Base-by-base conservation (phyloP, 257 asterid species). In the Primulina huaijiensis region DNA sequence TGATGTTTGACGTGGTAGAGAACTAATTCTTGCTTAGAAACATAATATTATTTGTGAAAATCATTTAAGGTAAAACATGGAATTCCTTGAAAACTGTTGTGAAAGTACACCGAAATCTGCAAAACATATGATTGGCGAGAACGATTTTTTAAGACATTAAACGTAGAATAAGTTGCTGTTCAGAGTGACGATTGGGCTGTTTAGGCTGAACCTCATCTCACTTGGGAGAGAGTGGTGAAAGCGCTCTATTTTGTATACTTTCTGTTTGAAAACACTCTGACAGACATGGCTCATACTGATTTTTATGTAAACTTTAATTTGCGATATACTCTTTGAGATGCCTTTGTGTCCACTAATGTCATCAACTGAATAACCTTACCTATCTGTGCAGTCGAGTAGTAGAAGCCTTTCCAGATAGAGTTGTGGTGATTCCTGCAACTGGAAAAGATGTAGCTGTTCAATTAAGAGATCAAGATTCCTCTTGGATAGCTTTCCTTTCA, bases 401-500 rank as follows among this genome's bases (percentile, higher is more conserved):
- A 74, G 94, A 87, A 84, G 94, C 97, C 57, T 81, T 81, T 62
- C 85, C 95, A 59, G 75, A 56, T 75, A 86, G 80, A 81, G 86
- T 80, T 53, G 73, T 92, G 68, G 97, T 89, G 72, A 68, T 90
- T 66, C 97, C 96, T 60, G 90, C 87, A 58, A 74, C 86, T 20
- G 95, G 95, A 75, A 81, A 81, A 74, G 93, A 87, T 64, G 60
- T 87, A 75, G 81, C 82, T 31, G 81, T 88, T 77, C 83, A 78
- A 62, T 76, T 92, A 72, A 82, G 98, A 78, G 43, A 63, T 75
- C 85, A 87, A 74, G 97, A 92, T 73, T 52, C 76, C 29, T 84
- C 96, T 7, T 92, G 96, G 97, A 53, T 72, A 65, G 69, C 80
- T 76, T 92, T 92, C 76, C 88, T 90, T 65, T 84, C 88, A 23